These are phyloP conservation scores for Pseudogymnoascus verrucosus DNA, from an alignment of 2,329 filamentous ascomycete genomes.

Conservation along the genomic window DNA sequence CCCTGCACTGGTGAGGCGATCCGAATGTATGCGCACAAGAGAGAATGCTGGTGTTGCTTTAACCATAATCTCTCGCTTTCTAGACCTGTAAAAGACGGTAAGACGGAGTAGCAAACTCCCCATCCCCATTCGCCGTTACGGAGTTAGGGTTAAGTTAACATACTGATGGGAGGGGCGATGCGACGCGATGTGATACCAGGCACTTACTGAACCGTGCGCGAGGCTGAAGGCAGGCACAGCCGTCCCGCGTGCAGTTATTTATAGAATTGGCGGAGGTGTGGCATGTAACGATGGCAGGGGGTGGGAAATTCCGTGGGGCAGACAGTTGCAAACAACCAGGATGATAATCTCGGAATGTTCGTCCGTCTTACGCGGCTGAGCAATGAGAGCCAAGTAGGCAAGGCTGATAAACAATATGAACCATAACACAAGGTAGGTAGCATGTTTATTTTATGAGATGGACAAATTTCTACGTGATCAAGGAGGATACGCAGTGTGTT, in stretches of 20 bases:
- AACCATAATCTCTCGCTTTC: background rate
- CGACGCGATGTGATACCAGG: background rate
- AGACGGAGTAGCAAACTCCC: background rate
- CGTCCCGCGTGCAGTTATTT: background rate
- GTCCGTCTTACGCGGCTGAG: no score
- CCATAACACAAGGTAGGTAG: no score
- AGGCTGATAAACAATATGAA: no score
- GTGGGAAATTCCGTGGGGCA: no score
- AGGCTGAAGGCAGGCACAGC: background rate
- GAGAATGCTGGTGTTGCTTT: background rate
- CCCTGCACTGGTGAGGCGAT: background rate
- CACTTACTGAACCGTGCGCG: background rate
- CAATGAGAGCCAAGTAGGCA: no score
- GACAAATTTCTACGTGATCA: no score
- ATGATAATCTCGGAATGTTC: no score
- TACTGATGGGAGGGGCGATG: background rate
- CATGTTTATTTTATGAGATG: no score
- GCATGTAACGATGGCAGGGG: no score
- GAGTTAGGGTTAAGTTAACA: background rate
- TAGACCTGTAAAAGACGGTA: background rate
- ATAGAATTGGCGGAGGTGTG: background rate
- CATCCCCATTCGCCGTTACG: background rate
- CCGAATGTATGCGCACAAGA: background rate
- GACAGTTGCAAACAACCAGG: no score
- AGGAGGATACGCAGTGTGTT: no score